Base-by-base conservation (phyloP, 352 stramenopile species). In the Phytophthora hibernalis region DNA sequence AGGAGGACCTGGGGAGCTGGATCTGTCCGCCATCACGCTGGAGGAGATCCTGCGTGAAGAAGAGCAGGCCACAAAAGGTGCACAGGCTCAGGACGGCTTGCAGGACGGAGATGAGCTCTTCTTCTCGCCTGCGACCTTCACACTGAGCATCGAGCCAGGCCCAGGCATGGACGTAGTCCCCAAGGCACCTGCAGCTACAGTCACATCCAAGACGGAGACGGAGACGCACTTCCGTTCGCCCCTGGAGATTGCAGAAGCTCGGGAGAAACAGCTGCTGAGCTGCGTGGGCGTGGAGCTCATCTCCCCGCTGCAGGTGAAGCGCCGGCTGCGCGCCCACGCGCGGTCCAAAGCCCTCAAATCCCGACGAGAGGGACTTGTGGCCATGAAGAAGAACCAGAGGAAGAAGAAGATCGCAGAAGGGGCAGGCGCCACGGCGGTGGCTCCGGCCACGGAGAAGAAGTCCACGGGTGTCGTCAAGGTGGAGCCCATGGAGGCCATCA, bases 401-500 rank as follows among this genome's bases (percentile, higher is more conserved):
- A 88, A 89, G 65, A 91, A 83, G 56, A 72, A 89, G 48, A 70
- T 77, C 21, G 79, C 72, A 33, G 75, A 76, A 33, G 69, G 61
- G 13, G 54, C 69, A 5, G 65, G 50, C 12, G 61, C 64, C 16
- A 44, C 37, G 2, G 42, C 42, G 5, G 42, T 26, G 12, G 50
- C 50, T 26, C 28, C 69, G 26, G 62, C 60, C 1, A 65, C 74
- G 2, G 70, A 82, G 24, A 87, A 74, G 35, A 92, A 92, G 55
- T 82, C 83, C 0, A 85, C 80, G 12, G 86, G 89, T 16, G 90
- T 97, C 3, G 89, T 97, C 16, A 94, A 96, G 58, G 83, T 97
- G 40, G 86, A 98, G 61, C 83, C 90, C 52, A 92, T 98, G 86
- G 88, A 96, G 37, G 72, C 80, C 1, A 97, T 97, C 65, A 97